Conservation (phyloP, 768 basidiomycete species). For the Termitomyces sp. region DNA sequence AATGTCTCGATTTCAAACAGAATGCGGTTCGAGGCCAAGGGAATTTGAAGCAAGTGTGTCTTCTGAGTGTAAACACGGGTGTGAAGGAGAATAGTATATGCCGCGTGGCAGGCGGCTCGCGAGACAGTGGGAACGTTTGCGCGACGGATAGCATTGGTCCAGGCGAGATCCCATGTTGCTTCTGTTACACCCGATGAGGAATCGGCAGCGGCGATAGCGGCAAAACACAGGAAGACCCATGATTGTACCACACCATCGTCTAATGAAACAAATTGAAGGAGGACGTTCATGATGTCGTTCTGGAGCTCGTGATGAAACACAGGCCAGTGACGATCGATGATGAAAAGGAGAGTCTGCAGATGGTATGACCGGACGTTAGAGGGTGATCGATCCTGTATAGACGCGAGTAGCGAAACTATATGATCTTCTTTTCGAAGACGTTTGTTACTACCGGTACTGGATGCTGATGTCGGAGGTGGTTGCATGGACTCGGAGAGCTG, state of each 20-base stretch:
- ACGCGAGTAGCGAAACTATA: constrained; percentile 45
- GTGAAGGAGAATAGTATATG: constrained; percentile 43
- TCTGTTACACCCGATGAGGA: constrained; percentile 4
- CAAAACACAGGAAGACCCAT: constrained; percentile 81
- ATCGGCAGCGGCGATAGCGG: constrained; percentile 54
- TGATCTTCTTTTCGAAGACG: constrained; percentile 54
- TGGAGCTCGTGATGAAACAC: constrained; percentile 55
- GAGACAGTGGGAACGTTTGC: constrained; percentile 61
- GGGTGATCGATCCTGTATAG: constrained; percentile 31
- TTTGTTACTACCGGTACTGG: constrained; percentile 34
- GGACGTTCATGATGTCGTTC: constrained; percentile 43
- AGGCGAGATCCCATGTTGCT: constrained; percentile 69
- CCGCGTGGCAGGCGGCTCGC: constrained; percentile 74
- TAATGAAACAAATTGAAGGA: constrained; percentile 56
- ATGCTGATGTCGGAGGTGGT: constrained; percentile 18
- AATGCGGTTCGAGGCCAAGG: constrained; percentile 50
- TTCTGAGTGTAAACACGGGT: constrained; percentile 23
- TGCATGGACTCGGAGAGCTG: constrained; percentile 53
- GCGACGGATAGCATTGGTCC: constrained; percentile 78
- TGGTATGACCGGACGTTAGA: constrained; percentile 36
- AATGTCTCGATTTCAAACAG: constrained; percentile 73
- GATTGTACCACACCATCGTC: constrained; percentile 67
- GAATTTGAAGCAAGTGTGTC: constrained; percentile 16
- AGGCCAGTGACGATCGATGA: constrained; percentile 75
- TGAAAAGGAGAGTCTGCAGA: constrained; percentile 78